phyloP scores from a whole-genome alignment of 352 stramenopile species.

The Halophytophthora polymorphica region DNA sequence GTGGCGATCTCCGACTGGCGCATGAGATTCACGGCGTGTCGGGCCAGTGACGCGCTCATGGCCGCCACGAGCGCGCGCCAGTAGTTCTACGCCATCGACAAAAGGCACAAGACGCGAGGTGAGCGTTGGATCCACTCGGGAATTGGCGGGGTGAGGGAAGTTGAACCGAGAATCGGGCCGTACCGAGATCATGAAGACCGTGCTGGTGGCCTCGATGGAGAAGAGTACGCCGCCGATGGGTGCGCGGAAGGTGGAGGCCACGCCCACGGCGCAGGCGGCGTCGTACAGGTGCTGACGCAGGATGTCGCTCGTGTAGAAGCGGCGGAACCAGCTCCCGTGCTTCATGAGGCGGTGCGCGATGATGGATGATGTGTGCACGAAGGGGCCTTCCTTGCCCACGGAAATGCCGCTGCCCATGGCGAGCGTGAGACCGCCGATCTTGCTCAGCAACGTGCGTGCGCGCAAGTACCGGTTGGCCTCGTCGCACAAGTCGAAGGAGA shows the following conservation, averaged over 20 bases:
- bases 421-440: slow-evolving; percentile 89
- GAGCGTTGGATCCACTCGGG: too few species aligned
- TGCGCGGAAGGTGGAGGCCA: slow-evolving; percentile 85
- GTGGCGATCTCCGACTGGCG: slow-evolving; percentile 35
- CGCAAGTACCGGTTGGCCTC: slow-evolving; percentile 46
- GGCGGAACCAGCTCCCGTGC: slow-evolving; percentile 58
- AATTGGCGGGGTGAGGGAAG: too few species aligned
- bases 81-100: slow-evolving; percentile 35
- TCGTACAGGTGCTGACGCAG: slow-evolving; percentile 81
- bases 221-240: slow-evolving; percentile 91
- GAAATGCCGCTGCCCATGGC: slow-evolving; percentile 90
- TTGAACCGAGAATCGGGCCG: too few species aligned
- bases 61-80: slow-evolving; percentile 63
- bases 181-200: slow-evolving; percentile 62
- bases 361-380: slow-evolving; percentile 91
- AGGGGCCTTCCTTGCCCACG: slow-evolving; percentile 96
- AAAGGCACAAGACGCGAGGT: not conserved
- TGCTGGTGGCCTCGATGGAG: slow-evolving; percentile 86
- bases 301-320: slow-evolving; percentile 62
- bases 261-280: slow-evolving; percentile 85
- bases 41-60: slow-evolving; percentile 48
- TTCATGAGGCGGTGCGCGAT: slow-evolving; percentile 85
- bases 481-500: slow-evolving; percentile 50
- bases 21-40: slow-evolving; percentile 39
- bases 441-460: slow-evolving; percentile 57